Conservation (phyloP, 805 yeast species). For the Candida xyloterini region DNA sequence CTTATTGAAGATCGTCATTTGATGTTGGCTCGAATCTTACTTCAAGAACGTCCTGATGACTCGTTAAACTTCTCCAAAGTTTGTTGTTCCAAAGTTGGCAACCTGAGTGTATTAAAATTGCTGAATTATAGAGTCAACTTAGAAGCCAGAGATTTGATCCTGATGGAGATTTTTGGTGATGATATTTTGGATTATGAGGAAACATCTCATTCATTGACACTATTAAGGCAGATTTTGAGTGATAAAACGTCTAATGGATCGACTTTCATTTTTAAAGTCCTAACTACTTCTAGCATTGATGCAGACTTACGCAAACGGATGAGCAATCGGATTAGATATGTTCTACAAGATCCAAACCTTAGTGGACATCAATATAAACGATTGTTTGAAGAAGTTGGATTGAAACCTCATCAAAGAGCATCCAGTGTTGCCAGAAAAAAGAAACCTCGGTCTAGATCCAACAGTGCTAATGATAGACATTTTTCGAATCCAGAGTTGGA, state of each 20-base stretch:
- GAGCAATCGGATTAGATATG: constrained; percentile 57
- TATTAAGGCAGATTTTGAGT: constrained; percentile 49
- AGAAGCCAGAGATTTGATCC: constrained; percentile 55
- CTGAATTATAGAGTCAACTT: constrained; percentile 66
- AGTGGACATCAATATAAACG: constrained; percentile 73
- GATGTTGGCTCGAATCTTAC: constrained; percentile 40
- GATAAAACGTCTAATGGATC: constrained; percentile 67
- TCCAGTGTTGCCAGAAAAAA: constrained; percentile 24
- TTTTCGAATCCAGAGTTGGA: constrained; percentile 7
- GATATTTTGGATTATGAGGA: constrained; percentile 27
- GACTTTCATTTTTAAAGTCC: constrained; percentile 72
- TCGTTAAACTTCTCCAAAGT: constrained; percentile 20
- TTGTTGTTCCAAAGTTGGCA: constrained; percentile 61
- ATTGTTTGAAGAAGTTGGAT: constrained; percentile 88
- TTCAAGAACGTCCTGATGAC: constrained; percentile 15
- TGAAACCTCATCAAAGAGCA: constrained; percentile 34
- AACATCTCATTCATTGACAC: constrained; percentile 17
- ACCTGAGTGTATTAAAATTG: constrained; percentile 75
- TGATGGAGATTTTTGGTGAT: constrained; percentile 64
- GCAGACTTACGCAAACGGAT: constrained; percentile 55
- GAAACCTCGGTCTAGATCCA: constrained; percentile 28
- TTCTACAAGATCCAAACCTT: constrained; percentile 58
- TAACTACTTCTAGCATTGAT: constrained; percentile 69
- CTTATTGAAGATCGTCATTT: constrained; percentile 58
- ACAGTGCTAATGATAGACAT: constrained; percentile 21